Base-by-base conservation (phyloP, 202 grass and related monocot species). In the Alloteropsis angusta region DNA sequence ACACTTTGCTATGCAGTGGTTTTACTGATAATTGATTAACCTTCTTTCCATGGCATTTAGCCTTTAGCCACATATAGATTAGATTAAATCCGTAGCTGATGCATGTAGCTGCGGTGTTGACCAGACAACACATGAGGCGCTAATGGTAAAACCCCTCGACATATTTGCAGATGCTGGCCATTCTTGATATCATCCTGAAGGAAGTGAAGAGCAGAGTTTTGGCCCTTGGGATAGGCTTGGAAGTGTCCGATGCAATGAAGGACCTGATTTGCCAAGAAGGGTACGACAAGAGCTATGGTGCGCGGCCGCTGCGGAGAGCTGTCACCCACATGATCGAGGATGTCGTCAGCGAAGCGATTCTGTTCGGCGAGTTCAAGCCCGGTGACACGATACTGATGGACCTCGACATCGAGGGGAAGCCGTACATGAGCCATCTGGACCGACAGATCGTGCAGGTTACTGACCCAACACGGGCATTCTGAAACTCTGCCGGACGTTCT, bases 121-220 rank as follows among this genome's bases (percentile, higher is more conserved):
- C 36, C 43, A 63, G 3, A 22, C 45, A 74, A 32, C 21, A n/a
- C 22, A 76, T 48, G 18, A 72, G 79, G 60, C 50, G 13, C 47
- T 81, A 67, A 76, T 14, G 30, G 32, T 85, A 77, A 77, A 81
- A 30, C 23, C 25, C 80, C 15, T 44, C 59, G 49, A 50, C 43
- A 59, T 64, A 47, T 68, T 52, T 84, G 67, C 87, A 99, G 96
- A 93, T 99, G 96, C 57, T 95, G 34, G 88, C 84, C 8, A 93
- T 99, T 77, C 84, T 99, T 23, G 87, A 89, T 79, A 91, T 99
- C 79, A 95, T 99, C 88, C 62, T 99, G 22, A 63, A 85, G 60
- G 92, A 99, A 85, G 88, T 99, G 68, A 96, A 99, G 82, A 78
- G 84, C 26, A 90, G 90, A 81, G 58, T 99, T 46, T 78, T 85